Percentiles rank a stretch among this genome's conserved stretches.
Conservation (phyloP, 257 asterid species). For the Striga asiatica region DNA sequence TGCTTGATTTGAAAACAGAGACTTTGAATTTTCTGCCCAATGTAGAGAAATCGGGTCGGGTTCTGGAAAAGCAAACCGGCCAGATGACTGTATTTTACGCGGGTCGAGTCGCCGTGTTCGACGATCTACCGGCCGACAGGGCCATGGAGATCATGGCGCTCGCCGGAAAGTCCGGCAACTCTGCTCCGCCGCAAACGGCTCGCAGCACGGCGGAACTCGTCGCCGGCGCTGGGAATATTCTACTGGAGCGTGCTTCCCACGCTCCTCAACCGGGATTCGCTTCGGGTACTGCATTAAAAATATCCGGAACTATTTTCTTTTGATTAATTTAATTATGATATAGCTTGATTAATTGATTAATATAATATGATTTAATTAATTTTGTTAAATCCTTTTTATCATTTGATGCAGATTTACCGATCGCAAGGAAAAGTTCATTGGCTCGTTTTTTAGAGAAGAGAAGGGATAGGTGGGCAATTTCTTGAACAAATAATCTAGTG, state of each 20-base stretch:
- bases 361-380: not conserved
- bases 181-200: slow-evolving; percentile 13
- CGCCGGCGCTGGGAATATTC: slow-evolving; percentile 9
- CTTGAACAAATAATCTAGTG: not conserved
- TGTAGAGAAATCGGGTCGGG: slow-evolving; percentile 28
- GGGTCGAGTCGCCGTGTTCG: slow-evolving; percentile 35
- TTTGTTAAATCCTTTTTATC: too few relatives aligned
- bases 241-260: not conserved
- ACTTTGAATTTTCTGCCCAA: slow-evolving; percentile 40
- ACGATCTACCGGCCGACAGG: slow-evolving; percentile 40
- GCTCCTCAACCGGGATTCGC: slow-evolving; percentile 18
- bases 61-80: slow-evolving; percentile 21
- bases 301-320: not conserved
- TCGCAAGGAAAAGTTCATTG: slow-evolving; percentile 50
- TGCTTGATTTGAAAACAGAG: slow-evolving; percentile 14
- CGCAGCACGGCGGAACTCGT: slow-evolving; percentile 34
- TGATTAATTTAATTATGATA: not conserved
- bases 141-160: slow-evolving; percentile 28
- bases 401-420: slow-evolving; percentile 60
- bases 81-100: slow-evolving; percentile 48
- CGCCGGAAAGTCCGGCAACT: slow-evolving; percentile 28
- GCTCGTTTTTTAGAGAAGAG: slow-evolving; percentile 61
- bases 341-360: not conserved
- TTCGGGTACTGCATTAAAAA: slow-evolving; percentile 17
- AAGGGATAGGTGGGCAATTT: slow-evolving; percentile 32